Percentiles rank a stretch among this genome's conserved stretches.
These are phyloP conservation scores for Eucalyptus globulus DNA, from an alignment of 345 rosid genomes.

Conservation along the genomic window DNA sequence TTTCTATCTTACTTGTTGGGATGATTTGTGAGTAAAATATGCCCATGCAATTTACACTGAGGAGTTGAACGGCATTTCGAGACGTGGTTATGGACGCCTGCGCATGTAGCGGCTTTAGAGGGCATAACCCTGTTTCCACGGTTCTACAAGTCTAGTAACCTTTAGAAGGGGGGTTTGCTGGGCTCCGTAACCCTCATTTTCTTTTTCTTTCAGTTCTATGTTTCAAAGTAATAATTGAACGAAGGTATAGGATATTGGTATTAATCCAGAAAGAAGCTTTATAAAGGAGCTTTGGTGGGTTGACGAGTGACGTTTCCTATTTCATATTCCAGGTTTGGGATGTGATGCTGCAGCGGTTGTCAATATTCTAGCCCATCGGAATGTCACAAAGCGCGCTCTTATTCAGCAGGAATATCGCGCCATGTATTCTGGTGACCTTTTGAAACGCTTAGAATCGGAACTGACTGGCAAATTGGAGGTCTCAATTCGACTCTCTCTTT, in stretches of 20 bases:
- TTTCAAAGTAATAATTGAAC: neutral
- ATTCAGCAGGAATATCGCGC: constrained; percentile 44
- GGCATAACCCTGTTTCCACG: too few relatives aligned
- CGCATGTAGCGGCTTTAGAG: too few relatives aligned
- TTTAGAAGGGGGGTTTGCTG: neutral
- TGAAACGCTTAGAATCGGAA: constrained; percentile 40
- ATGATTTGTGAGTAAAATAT: too few relatives aligned
- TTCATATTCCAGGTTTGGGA: constrained; percentile 28
- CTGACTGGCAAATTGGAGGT: constrained; percentile 56
- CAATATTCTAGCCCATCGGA: constrained; percentile 54
- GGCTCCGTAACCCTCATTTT: neutral
- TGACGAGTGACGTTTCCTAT: neutral
- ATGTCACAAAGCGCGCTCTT: constrained; percentile 36
- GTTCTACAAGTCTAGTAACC: too few relatives aligned
- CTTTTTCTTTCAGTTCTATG: neutral
- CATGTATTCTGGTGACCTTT: constrained; percentile 30
- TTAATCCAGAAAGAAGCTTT: neutral
- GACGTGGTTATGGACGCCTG: too few relatives aligned
- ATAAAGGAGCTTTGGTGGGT: neutral
- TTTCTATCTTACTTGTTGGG: too few relatives aligned
- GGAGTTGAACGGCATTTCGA: too few relatives aligned
- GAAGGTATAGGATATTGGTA: neutral
- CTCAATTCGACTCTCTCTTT: neutral
- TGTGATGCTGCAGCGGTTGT: constrained; percentile 39
- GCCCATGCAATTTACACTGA: too few relatives aligned